Conservation (phyloP, 2,329 filamentous ascomycete species). For the Aspergillus sp. region DNA sequence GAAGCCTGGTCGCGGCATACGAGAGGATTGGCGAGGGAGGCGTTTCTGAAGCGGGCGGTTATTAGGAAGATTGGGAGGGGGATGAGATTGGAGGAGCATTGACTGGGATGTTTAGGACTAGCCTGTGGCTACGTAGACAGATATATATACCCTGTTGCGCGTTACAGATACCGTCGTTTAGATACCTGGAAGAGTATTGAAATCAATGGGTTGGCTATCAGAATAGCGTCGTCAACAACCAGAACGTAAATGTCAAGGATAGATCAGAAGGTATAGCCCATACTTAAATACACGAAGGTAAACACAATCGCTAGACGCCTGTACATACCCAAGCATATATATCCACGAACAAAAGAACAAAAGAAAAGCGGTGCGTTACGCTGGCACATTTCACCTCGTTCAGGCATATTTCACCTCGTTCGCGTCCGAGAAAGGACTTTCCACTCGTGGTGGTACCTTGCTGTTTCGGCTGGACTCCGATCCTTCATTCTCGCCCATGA, state of each 20-base stretch:
- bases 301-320: too few species aligned
- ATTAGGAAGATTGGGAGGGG: conserved; percentile 38
- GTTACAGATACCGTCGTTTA: too few species aligned
- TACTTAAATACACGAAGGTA: too few species aligned
- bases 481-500: conserved; percentile 11
- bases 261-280: too few species aligned
- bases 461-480: conserved; percentile 22
- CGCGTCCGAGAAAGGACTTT: conserved; percentile 37
- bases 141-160: too few species aligned
- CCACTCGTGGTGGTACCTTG: conserved; percentile 22
- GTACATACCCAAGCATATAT: not conserved
- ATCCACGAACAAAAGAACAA: conserved; percentile 4
- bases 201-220: too few species aligned
- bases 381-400: conserved; percentile 3
- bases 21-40: conserved; percentile 39
- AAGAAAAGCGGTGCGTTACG: too few species aligned
- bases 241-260: too few species aligned
- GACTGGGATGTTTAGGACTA: too few species aligned
- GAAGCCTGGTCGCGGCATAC: conserved; percentile 41
- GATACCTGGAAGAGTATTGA: too few species aligned
- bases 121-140: too few species aligned
- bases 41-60: conserved; percentile 38
- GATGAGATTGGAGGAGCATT: conserved; percentile 33
- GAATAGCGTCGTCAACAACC: too few species aligned
- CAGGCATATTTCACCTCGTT: conserved; percentile 32